A percentile compares a stretch with the other conserved stretches of the same genome.
These are phyloP conservation scores for Flaveria ramosissima DNA, from an alignment of 129 eudicot genomes.

Conservation along the genomic window DNA sequence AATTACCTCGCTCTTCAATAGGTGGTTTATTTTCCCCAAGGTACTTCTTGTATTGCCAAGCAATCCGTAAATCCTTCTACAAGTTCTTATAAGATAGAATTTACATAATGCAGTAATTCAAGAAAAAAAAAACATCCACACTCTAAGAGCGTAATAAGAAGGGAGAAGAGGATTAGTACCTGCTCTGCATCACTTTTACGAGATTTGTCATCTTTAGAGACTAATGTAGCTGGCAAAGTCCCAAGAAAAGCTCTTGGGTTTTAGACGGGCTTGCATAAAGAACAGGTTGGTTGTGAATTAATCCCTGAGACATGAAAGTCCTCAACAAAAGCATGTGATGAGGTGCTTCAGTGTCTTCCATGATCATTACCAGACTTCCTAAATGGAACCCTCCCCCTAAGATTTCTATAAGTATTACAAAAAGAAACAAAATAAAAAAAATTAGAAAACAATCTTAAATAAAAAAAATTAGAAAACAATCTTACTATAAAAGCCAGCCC, in stretches of 20 bases:
- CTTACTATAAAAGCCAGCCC: background rate
- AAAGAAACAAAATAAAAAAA: background rate
- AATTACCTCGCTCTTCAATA: conserved; percentile 64
- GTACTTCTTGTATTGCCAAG: conserved; percentile 98
- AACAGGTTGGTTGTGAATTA: conserved; percentile 85
- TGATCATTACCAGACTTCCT: conserved; percentile 93
- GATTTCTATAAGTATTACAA: conserved; percentile 52
- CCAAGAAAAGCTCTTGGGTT: conserved; percentile 91
- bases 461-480: too few relatives aligned
- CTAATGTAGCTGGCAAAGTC: conserved; percentile 71
- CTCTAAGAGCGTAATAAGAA: conserved; percentile 14
- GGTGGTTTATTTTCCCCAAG: conserved; percentile 63
- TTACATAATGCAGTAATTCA: background rate
- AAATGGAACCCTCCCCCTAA: conserved; percentile 91
- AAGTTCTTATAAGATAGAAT: conserved; percentile 22
- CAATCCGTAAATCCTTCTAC: conserved; percentile 88
- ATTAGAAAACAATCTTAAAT: too few relatives aligned
- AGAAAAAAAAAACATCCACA: background rate
- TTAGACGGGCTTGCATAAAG: conserved; percentile 83
- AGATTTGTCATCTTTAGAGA: conserved; percentile 76
- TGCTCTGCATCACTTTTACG: conserved; percentile 55
- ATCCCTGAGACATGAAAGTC: conserved; percentile 94
- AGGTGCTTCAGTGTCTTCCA: conserved; percentile 97
- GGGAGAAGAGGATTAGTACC: conserved; percentile 37
- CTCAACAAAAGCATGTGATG: conserved; percentile 96